Conservation (phyloP, 495 filamentous ascomycete species). For the Penicillium cinerascens region DNA sequence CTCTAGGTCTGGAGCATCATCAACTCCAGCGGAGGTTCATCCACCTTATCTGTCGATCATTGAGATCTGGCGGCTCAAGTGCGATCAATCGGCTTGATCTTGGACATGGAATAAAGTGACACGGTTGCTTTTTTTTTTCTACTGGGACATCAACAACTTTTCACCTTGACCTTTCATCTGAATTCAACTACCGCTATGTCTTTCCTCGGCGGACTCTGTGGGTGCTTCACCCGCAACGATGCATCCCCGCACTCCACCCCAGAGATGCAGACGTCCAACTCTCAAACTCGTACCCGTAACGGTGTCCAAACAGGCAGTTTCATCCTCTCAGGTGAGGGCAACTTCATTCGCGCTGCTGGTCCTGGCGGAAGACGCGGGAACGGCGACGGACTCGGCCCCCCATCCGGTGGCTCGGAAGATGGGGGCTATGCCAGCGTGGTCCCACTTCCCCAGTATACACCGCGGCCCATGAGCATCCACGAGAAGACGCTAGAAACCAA, state of each 20-base stretch:
- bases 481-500: constrained; percentile 44
- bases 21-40: background rate
- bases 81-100: background rate
- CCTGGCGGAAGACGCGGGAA: constrained; percentile 9
- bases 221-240: constrained; percentile 23
- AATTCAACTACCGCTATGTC: constrained; percentile 19
- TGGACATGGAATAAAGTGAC: background rate
- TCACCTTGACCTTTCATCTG: background rate
- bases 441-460: constrained; percentile 43
- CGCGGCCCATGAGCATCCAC: constrained; percentile 37
- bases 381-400: constrained; percentile 15
- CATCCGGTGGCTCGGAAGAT: constrained; percentile 21
- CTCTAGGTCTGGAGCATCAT: background rate
- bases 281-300: constrained; percentile 14
- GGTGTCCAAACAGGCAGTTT: constrained; percentile 50
- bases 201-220: constrained; percentile 28
- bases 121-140: background rate
- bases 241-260: constrained; percentile 10
- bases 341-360: constrained; percentile 19
- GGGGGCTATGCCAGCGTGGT: constrained; percentile 34
- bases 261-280: constrained; percentile 16
- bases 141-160: too few species aligned
- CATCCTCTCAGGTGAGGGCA: constrained; percentile 17
- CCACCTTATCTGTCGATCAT: background rate
- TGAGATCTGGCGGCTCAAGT: background rate